Evolutionary conservation across 1,139 yeast genomes (phyloP), one percentile per base, ranked within the genome.

Genomic region (Eremothecium sinecaudum): DNA sequence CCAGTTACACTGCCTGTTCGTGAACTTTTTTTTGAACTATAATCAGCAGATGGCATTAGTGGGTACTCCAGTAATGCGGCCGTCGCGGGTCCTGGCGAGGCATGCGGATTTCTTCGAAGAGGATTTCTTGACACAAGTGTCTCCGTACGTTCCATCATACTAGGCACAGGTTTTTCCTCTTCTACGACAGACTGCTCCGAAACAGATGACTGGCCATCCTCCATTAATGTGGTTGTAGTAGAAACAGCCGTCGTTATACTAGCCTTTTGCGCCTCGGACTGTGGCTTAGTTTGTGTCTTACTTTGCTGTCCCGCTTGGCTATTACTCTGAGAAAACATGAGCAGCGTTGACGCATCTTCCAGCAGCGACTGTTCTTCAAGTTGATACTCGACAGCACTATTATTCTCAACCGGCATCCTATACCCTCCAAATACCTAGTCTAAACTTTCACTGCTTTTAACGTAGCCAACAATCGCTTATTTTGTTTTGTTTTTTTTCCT

Each of bases 341-440:
- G 59, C 35, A 75, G 58, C 14, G 80, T 71, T n/a, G 79, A 73
- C 2, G 82, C 81, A 58, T 75, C 80, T 45, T 71, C 73, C 11
- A 72, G 57, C 18, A 71, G 41, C 2, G 63, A 55, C 18, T 42
- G 43, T 18, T 45, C 47, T 17, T 33, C 33, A 8, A 28, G 21
- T 18, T 28, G 28, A 9, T 33, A 24, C 5, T 13, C 28, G 12
- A 12, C 18, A 13, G 17, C 21, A 10, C 21, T 19, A 19, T 19
- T 10, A 19, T 16, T 25, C 17, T 7, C 17, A 14, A 13, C 14
- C 9, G 30, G 28, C 28, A 12, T 12, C 28, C n/a, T 24, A 5
- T 14, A 5, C 10, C 21, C 10, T 19, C n/a, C n/a, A n/a, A n/a
- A n/a, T n/a, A n/a, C n/a, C n/a, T n/a, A n/a, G n/a, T n/a, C n/a